phyloP scores from a whole-genome alignment of 495 filamentous ascomycete species.

The Tetracladium setigerum region DNA sequence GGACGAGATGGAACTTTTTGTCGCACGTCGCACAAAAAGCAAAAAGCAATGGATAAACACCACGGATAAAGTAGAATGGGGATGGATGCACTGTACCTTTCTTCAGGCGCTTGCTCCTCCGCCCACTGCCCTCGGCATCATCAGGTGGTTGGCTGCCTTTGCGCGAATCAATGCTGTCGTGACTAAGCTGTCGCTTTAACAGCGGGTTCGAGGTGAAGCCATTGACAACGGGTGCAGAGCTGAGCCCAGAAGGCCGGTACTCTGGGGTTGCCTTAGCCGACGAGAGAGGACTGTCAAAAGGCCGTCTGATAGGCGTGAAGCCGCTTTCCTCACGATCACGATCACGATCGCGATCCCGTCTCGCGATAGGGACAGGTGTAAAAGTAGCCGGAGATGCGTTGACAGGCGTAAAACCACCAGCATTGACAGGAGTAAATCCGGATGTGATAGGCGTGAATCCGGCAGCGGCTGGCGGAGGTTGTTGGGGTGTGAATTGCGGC shows the following conservation, averaged over 20 bases:
- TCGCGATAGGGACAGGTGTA: conserved; percentile 38
- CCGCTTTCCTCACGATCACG: conserved; percentile 29
- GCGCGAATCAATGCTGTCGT: conserved; percentile 55
- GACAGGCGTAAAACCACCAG: conserved; percentile 62
- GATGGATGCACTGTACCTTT: conserved; percentile 74
- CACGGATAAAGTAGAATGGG: not conserved
- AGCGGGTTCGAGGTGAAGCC: conserved; percentile 44
- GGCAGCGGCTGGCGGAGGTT: conserved; percentile 19
- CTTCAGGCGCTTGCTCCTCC: conserved; percentile 87
- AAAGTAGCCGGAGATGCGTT: conserved; percentile 55
- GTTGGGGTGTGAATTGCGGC: conserved; percentile 9
- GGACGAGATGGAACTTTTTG: conserved; percentile 2
- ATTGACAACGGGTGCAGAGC: conserved; percentile 44
- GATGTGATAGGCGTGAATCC: conserved; percentile 19
- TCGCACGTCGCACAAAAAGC: not conserved
- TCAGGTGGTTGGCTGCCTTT: conserved; percentile 53
- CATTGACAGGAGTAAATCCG: conserved; percentile 33
- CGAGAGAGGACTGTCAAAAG: conserved; percentile 43
- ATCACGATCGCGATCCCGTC: conserved; percentile 36
- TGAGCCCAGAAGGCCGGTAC: conserved; percentile 42
- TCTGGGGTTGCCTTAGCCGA: conserved; percentile 54
- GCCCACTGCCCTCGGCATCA: conserved; percentile 64
- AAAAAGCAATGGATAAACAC: not conserved
- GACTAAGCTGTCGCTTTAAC: conserved; percentile 78
- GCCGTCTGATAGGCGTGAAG: conserved; percentile 36